Conservation (phyloP, 2,329 filamentous ascomycete species). For the Talaromyces sp. region DNA sequence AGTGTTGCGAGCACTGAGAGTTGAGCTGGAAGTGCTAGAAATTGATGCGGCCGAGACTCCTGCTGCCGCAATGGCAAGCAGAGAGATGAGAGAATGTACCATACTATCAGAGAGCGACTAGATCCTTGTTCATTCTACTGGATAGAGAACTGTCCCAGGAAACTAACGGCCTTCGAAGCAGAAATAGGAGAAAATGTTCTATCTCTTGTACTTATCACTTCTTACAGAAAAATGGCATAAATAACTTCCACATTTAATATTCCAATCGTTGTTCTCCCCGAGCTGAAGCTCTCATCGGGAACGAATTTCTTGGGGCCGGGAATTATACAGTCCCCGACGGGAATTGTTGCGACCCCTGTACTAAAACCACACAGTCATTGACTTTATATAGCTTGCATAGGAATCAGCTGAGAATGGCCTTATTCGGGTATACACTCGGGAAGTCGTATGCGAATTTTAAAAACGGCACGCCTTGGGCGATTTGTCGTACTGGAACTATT, state of each 20-base stretch:
- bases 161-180: not conserved
- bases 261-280: not conserved
- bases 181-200: not conserved
- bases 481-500: too few species aligned
- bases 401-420: not conserved
- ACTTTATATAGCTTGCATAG: not conserved
- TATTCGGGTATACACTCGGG: not conserved
- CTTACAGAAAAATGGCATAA: not conserved
- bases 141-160: not conserved
- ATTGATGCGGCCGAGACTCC: not conserved
- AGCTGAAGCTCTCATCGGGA: not conserved
- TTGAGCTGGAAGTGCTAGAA: not conserved
- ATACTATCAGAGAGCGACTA: not conserved
- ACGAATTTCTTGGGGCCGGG: not conserved
- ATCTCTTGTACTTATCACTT: not conserved
- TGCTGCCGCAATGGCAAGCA: not conserved
- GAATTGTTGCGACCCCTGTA: not conserved
- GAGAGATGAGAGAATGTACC: not conserved
- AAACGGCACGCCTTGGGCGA: too few species aligned
- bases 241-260: too few species aligned
- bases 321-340: not conserved
- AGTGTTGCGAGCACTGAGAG: not conserved
- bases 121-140: not conserved
- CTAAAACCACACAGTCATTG: not conserved
- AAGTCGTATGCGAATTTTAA: not conserved